A percentile compares a stretch with the other conserved stretches of the same genome.
These are phyloP conservation scores for Mortierella alpina DNA, from an alignment of 192 early-diverging fungal genomes.

Conservation along the genomic window DNA sequence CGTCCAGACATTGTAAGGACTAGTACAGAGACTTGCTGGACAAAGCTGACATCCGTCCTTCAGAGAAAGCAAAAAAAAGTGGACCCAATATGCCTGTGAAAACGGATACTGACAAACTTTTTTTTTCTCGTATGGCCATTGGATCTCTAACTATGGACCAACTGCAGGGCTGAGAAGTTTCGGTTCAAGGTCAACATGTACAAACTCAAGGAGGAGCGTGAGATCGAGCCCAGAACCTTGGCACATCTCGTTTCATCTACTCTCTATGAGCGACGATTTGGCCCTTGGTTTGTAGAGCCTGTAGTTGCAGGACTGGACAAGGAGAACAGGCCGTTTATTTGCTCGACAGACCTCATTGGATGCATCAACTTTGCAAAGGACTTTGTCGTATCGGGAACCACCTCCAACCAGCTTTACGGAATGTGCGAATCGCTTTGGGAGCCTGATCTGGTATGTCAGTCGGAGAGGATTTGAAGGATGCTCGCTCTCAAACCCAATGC, in stretches of 20 bases:
- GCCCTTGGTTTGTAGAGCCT: constrained; percentile 95
- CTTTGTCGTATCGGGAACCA: constrained; percentile 95
- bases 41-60: not conserved
- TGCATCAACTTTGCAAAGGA: constrained; percentile 93
- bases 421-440: constrained; percentile 99
- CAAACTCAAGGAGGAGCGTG: constrained; percentile 93
- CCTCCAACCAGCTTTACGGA: constrained; percentile 88
- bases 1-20: constrained; percentile 89
- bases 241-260: constrained; percentile 94
- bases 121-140: not conserved
- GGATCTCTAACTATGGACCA: not conserved
- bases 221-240: constrained; percentile 94
- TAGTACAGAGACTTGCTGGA: no score
- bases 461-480: not conserved
- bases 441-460: constrained; percentile 83
- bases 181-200: constrained; percentile 97
- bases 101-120: no score
- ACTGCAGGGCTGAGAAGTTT: constrained; percentile 82
- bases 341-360: constrained; percentile 95
- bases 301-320: constrained; percentile 95
- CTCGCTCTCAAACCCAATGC: not conserved
- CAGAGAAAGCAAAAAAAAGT: not conserved
- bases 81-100: not conserved
- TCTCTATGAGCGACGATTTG: constrained; percentile 94
- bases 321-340: constrained; percentile 91